Conservation (phyloP, 2,329 filamentous ascomycete species). For the Cordyceps militaris region DNA sequence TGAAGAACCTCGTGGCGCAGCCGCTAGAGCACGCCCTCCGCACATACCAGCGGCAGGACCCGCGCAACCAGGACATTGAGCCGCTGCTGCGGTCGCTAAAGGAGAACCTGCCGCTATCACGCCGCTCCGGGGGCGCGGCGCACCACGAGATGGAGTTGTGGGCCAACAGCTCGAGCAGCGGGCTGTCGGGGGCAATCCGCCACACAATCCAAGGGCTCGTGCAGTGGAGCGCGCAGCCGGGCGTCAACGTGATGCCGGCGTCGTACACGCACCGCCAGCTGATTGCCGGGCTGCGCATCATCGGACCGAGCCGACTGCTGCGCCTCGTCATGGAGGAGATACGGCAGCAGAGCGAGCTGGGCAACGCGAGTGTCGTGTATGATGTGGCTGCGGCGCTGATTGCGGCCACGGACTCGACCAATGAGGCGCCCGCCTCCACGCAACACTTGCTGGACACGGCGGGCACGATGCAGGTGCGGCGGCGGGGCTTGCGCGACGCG, state of each 20-base stretch:
- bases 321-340: conserved; percentile 61
- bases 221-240: conserved; percentile 57
- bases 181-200: conserved; percentile 50
- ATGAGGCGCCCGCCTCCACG: conserved; percentile 29
- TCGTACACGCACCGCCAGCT: conserved; percentile 68
- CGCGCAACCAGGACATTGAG: conserved; percentile 61
- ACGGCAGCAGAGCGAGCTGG: conserved; percentile 51
- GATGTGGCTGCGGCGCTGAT: conserved; percentile 64
- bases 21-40: conserved; percentile 61
- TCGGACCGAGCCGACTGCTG: conserved; percentile 56
- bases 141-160: conserved; percentile 63
- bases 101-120: conserved; percentile 48
- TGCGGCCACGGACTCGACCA: conserved; percentile 56
- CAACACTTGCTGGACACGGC: conserved; percentile 25
- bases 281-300: conserved; percentile 50
- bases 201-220: conserved; percentile 56
- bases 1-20: conserved; percentile 64
- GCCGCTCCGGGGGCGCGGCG: conserved; percentile 55
- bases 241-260: conserved; percentile 49
- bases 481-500: conserved; percentile 52
- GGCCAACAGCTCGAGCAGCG: conserved; percentile 49
- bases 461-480: conserved; percentile 33
- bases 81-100: conserved; percentile 61
- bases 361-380: conserved; percentile 54
- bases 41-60: conserved; percentile 58